A percentile compares a stretch with the other conserved stretches of the same genome.
Evolutionary conservation across 2,329 filamentous ascomycete genomes (phyloP).

Genomic region (Onygena corvina): DNA sequence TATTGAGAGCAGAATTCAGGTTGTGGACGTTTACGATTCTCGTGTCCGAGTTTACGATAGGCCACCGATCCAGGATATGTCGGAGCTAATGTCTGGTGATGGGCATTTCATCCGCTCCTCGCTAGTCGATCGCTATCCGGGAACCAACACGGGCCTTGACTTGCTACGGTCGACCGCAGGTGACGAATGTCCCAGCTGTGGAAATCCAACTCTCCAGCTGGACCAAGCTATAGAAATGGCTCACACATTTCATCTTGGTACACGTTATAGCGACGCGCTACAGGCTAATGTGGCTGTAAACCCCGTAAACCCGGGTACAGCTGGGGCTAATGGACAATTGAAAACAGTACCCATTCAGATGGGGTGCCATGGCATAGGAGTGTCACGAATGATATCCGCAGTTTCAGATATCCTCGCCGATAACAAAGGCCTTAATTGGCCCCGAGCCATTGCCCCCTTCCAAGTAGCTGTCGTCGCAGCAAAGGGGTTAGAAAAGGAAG

Average conservation of each 20-base stretch:
- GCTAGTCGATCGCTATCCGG: constrained; percentile 29
- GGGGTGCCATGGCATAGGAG: constrained; percentile 92
- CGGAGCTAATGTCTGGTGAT: constrained; percentile 15
- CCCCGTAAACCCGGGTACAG: constrained; percentile 16
- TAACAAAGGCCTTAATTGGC: constrained; percentile 71
- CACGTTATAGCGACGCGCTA: constrained; percentile 70
- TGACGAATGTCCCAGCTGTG: constrained; percentile 62
- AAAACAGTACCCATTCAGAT: constrained; percentile 57
- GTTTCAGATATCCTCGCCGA: constrained; percentile 67
- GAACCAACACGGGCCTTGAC: constrained; percentile 41
- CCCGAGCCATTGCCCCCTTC: constrained; percentile 71
- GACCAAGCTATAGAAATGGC: constrained; percentile 76
- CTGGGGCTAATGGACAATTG: neutral
- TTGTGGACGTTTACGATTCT: constrained; percentile 33
- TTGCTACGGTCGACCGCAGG: constrained; percentile 54
- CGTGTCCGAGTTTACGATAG: constrained; percentile 30
- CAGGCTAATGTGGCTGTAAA: constrained; percentile 48
- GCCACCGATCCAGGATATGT: constrained; percentile 29
- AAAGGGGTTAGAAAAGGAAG: constrained; percentile 38
- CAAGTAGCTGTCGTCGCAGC: constrained; percentile 55
- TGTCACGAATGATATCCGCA: constrained; percentile 80
- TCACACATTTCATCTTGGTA: constrained; percentile 89
- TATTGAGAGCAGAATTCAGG: constrained; percentile 7
- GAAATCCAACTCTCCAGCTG: constrained; percentile 48
- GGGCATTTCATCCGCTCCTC: constrained; percentile 24